Evolutionary conservation across 768 basidiomycete genomes (phyloP), one percentile per base, ranked within the genome.

Genomic region (Xanthoconium purpureum): DNA sequence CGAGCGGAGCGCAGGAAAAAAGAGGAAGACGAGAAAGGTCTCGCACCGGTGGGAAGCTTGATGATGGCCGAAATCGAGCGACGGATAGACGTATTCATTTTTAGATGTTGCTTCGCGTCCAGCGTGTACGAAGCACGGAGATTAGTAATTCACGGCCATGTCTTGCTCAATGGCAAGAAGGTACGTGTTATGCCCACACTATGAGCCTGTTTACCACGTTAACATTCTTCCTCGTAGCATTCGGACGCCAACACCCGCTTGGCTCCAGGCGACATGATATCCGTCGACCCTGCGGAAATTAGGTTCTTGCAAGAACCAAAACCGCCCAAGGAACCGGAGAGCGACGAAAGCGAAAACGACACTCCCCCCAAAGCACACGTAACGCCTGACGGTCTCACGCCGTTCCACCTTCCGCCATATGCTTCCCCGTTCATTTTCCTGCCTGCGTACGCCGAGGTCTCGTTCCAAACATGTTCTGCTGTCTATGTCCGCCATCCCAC

Each of bases 31-130:
- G 68, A 69, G 59, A 82, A 84, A 62, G 87, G 84, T 1, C 80
- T 91, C 63, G 88, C 94, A 17, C 97, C 97, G 6, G 89, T 98
- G 15, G 93, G 91, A 48, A 94, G 91, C 70, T 82, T 99, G 81
- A 95, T 98, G 91, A 91, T 95, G 71, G 72, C 84, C 0, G 93
- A 98, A 72, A 81, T 98, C n/a, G 97, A 99, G 78, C 80, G 94
- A 68, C 72, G 97, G 71, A 81, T 99, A 70, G 97, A 99, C 66
- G 87, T 93, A 44, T 84, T 98, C 69, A 74, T 98, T 48, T 98
- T 98, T 74, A 78, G 95, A 47, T 83, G 84, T 54, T 96, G 95
- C 69, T 87, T 98, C 62, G 88, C 87, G 30, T 82, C 84, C 58
- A 94, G 90, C 66, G 88, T 95, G 46, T 97, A 94, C 71, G 88